These are phyloP conservation scores for Penicillium sp. DNA, from an alignment of 2,329 filamentous ascomycete genomes.

Conservation along the genomic window DNA sequence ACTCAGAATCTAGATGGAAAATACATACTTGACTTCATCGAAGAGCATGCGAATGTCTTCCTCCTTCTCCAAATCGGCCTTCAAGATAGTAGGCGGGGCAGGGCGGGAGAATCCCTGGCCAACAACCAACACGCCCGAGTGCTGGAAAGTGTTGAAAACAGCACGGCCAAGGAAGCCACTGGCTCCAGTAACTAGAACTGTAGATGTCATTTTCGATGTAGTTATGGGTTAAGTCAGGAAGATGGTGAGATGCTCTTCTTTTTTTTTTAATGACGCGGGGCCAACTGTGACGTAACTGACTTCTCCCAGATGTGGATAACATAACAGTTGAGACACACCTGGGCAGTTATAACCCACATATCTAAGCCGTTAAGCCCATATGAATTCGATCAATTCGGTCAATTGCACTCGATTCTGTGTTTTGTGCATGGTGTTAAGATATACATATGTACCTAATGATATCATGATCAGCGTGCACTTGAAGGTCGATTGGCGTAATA, in stretches of 20 bases:
- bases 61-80: slow-evolving; percentile 52
- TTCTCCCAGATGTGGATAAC: slow-evolving; percentile 5
- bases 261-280: slow-evolving; percentile 13
- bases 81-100: slow-evolving; percentile 66
- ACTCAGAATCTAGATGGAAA: too few species aligned
- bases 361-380: neutral
- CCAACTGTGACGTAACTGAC: slow-evolving; percentile 28
- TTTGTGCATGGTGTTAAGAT: neutral
- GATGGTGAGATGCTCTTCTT: neutral
- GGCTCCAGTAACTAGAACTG: slow-evolving; percentile 76
- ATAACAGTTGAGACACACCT: neutral
- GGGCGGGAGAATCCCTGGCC: slow-evolving; percentile 75
- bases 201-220: slow-evolving; percentile 43
- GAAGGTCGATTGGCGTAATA: neutral
- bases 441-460: neutral
- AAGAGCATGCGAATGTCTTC: slow-evolving; percentile 49
- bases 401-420: neutral
- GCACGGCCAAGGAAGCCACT: slow-evolving; percentile 81
- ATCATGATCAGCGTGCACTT: neutral
- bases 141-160: slow-evolving; percentile 69
- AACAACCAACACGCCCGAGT: slow-evolving; percentile 66
- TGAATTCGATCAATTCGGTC: neutral
- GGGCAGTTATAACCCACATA: neutral
- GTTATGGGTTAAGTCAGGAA: neutral
- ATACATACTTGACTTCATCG: slow-evolving; percentile 53